Conservation (phyloP, 371 early-diverging fungal genomes). For the Syncephalis plumigaleata region DNA sequence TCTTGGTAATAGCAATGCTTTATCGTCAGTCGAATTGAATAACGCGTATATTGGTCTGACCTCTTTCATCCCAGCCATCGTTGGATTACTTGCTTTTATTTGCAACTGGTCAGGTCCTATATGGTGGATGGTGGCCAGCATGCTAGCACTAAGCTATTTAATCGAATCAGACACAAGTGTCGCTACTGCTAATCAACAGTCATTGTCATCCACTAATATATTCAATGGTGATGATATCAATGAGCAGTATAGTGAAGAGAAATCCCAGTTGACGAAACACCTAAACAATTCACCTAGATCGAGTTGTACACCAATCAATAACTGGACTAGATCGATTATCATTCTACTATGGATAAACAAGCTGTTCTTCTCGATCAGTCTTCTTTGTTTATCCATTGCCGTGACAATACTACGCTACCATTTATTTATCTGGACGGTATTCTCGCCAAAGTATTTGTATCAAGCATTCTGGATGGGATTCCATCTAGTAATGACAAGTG, state of each 20-base stretch:
- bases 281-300: neutral
- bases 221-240: no score
- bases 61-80: slow-evolving; percentile 32
- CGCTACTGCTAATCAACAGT: neutral
- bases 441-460: slow-evolving; percentile 67
- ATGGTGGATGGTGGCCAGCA: slow-evolving; percentile 43
- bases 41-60: slow-evolving; percentile 59
- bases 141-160: slow-evolving; percentile 6
- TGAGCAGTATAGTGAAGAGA: no score
- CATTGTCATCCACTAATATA: no score
- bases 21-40: slow-evolving; percentile 59
- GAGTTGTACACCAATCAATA: neutral
- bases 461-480: slow-evolving; percentile 45
- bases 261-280: no score
- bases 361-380: slow-evolving; percentile 24
- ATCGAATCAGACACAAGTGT: neutral
- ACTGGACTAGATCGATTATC: neutral
- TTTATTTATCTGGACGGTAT: slow-evolving; percentile 73
- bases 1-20: slow-evolving; percentile 60
- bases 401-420: slow-evolving; percentile 49
- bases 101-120: slow-evolving; percentile 55
- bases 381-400: slow-evolving; percentile 34
- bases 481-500: slow-evolving; percentile 11
- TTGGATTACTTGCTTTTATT: slow-evolving; percentile 44
- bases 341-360: neutral